Evolutionary conservation across 2,329 filamentous ascomycete species (phyloP), one percentile per base, ranked within the genome.

Genomic region (Neofusicoccum laricinum): DNA sequence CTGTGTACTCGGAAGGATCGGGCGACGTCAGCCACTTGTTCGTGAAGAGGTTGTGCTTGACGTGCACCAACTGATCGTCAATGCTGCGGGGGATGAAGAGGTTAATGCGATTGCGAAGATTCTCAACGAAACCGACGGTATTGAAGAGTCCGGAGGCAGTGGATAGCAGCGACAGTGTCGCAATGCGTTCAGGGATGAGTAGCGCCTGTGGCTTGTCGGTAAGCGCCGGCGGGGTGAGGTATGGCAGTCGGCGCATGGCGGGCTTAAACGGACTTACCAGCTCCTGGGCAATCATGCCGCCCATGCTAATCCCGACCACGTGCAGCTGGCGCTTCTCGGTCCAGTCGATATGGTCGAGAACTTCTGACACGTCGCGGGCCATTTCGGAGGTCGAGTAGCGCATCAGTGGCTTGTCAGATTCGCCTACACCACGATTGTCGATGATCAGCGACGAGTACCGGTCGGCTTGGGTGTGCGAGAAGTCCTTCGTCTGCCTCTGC

Each of bases 211-310:
- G 55, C 55, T 46, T 36, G 30, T 78, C 69, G 34, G 58, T 49
- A 51, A 50, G 43, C 58, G 43, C 43, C 58, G 45, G 12, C 43
- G 19, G 14, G 10, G 50, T 6, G 17, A 14, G 30, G 32, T 36
- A 34, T 34, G 45, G 58, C n/a, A 8, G 25, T 6, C 25, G 25
- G 25, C 25, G 25, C 25, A 30, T 30, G 5, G 25, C 25, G 25
- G 25, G 25, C 25, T 62, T 51, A 61, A 46, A 41, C 53, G 63
- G 72, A 77, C 71, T 75, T 83, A 85, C 55, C 3, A 97, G 72
- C 78, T 97, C 93, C 77, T 96, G 93, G 2, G 91, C 87, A 70
- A 97, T 94, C 93, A 97, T 96, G 71, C 93, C 92, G 67, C 92
- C 92, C 85, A 96, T 90, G 65, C 89, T 92, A 68, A 94, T 87